These are phyloP conservation scores for Russula sp. DNA, from an alignment of 768 basidiomycete genomes.

Conservation along the genomic window DNA sequence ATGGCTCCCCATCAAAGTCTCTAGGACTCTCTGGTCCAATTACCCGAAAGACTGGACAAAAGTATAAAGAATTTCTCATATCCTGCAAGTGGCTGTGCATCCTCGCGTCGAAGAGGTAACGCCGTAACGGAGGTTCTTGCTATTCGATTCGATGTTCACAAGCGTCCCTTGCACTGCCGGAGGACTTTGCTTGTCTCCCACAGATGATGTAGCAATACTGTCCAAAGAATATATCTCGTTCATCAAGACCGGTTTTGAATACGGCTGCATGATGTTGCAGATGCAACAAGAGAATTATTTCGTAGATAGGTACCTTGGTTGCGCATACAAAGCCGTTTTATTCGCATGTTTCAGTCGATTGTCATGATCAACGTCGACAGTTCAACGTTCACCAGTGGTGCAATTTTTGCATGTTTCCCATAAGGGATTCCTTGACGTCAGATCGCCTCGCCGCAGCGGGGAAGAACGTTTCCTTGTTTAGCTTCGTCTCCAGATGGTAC, in stretches of 20 bases:
- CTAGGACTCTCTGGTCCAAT: not conserved
- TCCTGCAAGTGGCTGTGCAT: not conserved
- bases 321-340: not conserved
- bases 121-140: not conserved
- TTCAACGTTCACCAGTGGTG: not conserved
- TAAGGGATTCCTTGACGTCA: constrained; percentile 1
- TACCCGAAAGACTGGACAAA: not conserved
- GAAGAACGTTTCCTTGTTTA: not conserved
- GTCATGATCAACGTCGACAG: not conserved
- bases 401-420: not conserved
- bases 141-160: constrained; percentile 1
- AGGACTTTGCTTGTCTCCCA: no score
- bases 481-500: not conserved
- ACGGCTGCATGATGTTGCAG: no score
- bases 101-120: constrained; percentile 2
- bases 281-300: not conserved
- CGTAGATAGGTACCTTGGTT: not conserved
- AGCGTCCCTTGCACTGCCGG: no score
- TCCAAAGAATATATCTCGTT: no score
- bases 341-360: not conserved
- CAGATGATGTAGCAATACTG: no score
- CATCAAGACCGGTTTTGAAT: no score
- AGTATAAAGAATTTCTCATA: not conserved
- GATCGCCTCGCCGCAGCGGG: not conserved
- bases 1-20: not conserved